A percentile compares a stretch with the other conserved stretches of the same genome.
These are phyloP conservation scores for Pichia insulana DNA, from an alignment of 805 yeast species.

Conservation along the genomic window DNA sequence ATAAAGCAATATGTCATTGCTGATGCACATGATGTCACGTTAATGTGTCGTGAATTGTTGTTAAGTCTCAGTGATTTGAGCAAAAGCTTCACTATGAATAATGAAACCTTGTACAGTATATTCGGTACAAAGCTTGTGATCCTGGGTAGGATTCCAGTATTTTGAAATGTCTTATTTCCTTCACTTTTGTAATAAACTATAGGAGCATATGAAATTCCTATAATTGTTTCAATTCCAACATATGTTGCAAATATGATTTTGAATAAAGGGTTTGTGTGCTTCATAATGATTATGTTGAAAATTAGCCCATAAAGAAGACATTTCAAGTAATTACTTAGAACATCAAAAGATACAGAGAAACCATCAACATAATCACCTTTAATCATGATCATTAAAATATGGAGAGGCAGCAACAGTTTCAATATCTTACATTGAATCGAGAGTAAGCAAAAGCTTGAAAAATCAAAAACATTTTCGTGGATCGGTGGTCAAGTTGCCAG, in stretches of 20 bases:
- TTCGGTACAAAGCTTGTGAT: conserved; percentile 19
- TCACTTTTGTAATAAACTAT: conserved; percentile 19
- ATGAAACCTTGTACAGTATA: conserved; percentile 18
- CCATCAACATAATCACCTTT: too few relatives aligned
- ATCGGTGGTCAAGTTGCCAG: too few relatives aligned
- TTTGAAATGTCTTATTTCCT: not conserved
- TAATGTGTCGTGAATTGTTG: not conserved
- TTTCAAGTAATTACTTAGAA: conserved; percentile 14
- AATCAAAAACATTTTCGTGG: too few relatives aligned
- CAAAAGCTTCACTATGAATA: conserved; percentile 9
- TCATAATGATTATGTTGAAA: conserved; percentile 12
- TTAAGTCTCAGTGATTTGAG: conserved; percentile 2
- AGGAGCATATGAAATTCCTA: conserved; percentile 16
- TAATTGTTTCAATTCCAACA: conserved; percentile 18
- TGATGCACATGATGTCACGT: conserved; percentile 6
- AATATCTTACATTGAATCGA: too few relatives aligned
- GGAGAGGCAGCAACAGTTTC: too few relatives aligned
- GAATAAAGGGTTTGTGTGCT: conserved; percentile 18
- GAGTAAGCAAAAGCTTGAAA: too few relatives aligned
- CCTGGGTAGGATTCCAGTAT: conserved; percentile 15
- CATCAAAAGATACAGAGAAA: conserved; percentile 7
- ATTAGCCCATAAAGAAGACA: conserved; percentile 10
- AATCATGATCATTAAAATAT: too few relatives aligned
- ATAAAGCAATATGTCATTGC: conserved; percentile 22
- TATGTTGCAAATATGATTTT: conserved; percentile 25